Conservation (phyloP, 1,284 basidiomycete genomes). For the Vanrija sp. region DNA sequence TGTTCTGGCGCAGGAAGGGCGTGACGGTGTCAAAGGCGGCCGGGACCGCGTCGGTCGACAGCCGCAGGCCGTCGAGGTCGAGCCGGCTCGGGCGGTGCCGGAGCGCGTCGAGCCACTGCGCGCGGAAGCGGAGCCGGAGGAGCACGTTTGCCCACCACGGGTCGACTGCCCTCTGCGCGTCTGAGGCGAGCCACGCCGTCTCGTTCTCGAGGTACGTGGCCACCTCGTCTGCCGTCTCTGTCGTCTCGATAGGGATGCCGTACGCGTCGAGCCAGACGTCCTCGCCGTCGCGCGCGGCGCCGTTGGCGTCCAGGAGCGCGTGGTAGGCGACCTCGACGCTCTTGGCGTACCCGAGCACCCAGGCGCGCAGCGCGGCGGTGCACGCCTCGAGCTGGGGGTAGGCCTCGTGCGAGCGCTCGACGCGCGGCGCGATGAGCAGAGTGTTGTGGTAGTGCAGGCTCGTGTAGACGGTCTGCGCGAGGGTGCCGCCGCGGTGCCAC, state of each 20-base stretch:
- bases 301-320: constrained; percentile 62
- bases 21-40: constrained; percentile 56
- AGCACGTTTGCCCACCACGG: constrained; percentile 6
- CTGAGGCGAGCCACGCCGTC: constrained; percentile 49
- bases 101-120: not conserved
- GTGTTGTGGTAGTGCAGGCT: constrained; percentile 67
- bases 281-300: constrained; percentile 74
- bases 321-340: constrained; percentile 76
- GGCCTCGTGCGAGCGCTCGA: constrained; percentile 17
- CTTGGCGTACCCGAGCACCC: constrained; percentile 70
- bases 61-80: not conserved
- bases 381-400: constrained; percentile 55
- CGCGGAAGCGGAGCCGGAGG: constrained; percentile 5
- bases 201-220: constrained; percentile 61
- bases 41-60: not conserved
- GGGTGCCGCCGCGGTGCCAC: constrained; percentile 77
- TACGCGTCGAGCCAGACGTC: constrained; percentile 85
- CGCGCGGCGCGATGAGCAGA: constrained; percentile 32
- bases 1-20: constrained; percentile 64
- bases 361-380: constrained; percentile 66
- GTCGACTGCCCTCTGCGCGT: not conserved
- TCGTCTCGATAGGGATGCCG: constrained; percentile 71
- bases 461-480: constrained; percentile 81
- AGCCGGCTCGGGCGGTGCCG: not conserved
- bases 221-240: constrained; percentile 60